These are phyloP conservation scores for Jackrogersella multiformis DNA, from an alignment of 495 filamentous ascomycete species.

Conservation along the genomic window DNA sequence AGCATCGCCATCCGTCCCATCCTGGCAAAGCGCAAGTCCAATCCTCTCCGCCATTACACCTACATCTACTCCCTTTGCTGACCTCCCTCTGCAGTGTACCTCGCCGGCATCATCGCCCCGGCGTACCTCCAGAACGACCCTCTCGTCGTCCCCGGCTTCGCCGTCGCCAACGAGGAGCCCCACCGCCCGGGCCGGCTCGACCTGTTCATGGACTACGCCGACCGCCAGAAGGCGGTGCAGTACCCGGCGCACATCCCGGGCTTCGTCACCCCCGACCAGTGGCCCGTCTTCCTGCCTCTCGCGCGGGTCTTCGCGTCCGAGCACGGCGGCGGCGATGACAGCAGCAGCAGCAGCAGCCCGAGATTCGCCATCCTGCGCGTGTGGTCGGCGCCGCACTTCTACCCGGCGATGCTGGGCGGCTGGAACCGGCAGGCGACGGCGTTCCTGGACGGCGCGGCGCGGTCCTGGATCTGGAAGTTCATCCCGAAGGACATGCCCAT, in stretches of 20 bases:
- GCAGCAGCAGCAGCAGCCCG: neutral
- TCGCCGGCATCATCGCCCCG: conserved; percentile 51
- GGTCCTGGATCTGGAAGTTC: conserved; percentile 60
- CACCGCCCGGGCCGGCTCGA: conserved; percentile 49
- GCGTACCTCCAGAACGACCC: conserved; percentile 41
- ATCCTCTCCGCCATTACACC: neutral
- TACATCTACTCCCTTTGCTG: neutral
- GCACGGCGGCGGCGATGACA: too few relatives aligned
- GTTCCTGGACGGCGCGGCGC: conserved; percentile 53
- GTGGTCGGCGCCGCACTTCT: conserved; percentile 63
- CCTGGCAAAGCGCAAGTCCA: conserved; percentile 49
- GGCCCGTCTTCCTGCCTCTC: conserved; percentile 42
- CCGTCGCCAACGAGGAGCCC: conserved; percentile 50
- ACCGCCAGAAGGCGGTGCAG: conserved; percentile 10
- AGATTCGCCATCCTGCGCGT: conserved; percentile 58
- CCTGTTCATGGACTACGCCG: conserved; percentile 55
- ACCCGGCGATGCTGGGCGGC: conserved; percentile 57
- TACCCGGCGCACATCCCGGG: conserved; percentile 24
- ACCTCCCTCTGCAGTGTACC: conserved; percentile 52
- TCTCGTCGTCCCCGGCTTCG: conserved; percentile 46
- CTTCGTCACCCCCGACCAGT: conserved; percentile 43
- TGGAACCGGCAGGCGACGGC: conserved; percentile 43
- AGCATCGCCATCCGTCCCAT: conserved; percentile 52
- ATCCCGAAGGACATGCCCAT: conserved; percentile 60
- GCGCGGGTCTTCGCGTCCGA: conserved; percentile 46